These are phyloP conservation scores for Coelastrella sp. DNA, from an alignment of 139 green algal species.

Conservation along the genomic window DNA sequence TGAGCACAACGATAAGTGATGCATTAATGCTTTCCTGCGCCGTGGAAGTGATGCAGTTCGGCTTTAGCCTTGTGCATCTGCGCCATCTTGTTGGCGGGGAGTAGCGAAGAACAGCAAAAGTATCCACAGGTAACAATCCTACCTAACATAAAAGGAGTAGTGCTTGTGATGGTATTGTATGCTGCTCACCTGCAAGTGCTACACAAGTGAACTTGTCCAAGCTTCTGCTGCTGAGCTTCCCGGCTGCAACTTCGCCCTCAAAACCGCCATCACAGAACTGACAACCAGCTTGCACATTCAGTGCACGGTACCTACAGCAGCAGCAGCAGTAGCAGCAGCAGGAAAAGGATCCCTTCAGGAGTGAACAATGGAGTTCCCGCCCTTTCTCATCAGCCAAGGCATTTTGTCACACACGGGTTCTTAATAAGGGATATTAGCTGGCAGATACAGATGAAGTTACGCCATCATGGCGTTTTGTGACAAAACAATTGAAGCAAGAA, in stretches of 20 bases:
- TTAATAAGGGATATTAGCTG: too few relatives aligned
- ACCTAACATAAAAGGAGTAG: not conserved
- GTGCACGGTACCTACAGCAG: constrained; percentile 70
- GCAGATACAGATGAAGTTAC: too few relatives aligned
- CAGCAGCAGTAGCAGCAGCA: not conserved
- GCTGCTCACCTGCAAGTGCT: constrained; percentile 74
- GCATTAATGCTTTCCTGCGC: too few relatives aligned
- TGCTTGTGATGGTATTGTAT: not conserved
- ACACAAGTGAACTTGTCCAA: constrained; percentile 89
- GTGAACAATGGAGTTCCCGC: too few relatives aligned
- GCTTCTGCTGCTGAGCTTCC: constrained; percentile 68
- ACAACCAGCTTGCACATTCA: constrained; percentile 97
- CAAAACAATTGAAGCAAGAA: too few relatives aligned
- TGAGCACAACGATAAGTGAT: too few relatives aligned
- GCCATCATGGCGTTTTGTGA: too few relatives aligned
- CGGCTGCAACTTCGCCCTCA: constrained; percentile 79
- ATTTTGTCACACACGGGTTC: not conserved
- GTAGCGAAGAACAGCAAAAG: not conserved
- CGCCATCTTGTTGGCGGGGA: too few relatives aligned
- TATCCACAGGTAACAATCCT: not conserved
- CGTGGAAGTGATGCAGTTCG: too few relatives aligned
- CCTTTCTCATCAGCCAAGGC: too few relatives aligned
- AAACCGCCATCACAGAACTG: constrained; percentile 96
- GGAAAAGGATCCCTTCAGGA: not conserved
- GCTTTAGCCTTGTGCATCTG: too few relatives aligned